Base-by-base conservation (phyloP, 176 grass and related monocot genomes). In the Hordeum marinum region DNA sequence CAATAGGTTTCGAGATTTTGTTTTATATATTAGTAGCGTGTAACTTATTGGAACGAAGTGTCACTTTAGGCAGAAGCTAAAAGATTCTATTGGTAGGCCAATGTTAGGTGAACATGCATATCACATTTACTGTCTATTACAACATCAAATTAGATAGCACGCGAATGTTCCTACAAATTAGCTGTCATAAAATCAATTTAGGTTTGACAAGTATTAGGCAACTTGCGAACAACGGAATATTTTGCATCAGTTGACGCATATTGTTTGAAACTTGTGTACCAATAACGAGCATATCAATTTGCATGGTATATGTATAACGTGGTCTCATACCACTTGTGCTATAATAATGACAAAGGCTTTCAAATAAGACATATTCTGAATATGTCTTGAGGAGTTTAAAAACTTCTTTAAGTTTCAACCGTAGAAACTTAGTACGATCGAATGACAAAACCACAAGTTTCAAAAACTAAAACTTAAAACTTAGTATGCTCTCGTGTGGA, bases 61-160 rank as follows among this genome's bases (percentile, higher is more conserved):
- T 31, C 79, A 68, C 31, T 57, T 69, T 20, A 58, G 48, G 34
- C 21, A 60, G 54, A 58, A 40, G 46, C 35, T 40, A 39, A 58
- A 12, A 23, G 57, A 39, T 70, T 82, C 65, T 25, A 82, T 82
- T 40, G n/a, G 35, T 70, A 9, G 48, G 55, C 8, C 76, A 61
- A 61, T 7, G 13, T 41, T 61, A 41, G 34, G 39, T 78, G 35
- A 61, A 62, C 76, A 25, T 72, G 69, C 39, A 26, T 72, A 26
- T 72, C 69, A 72, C 39, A 72, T 45, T 72, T 24, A 46, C 12
- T 46, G n/a, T 73, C 70, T 3, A 27, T 14, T 73, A 46, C 23
- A 73, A 73, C 25, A 73, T 73, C 69, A 72, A 72, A 45, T 72
- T 72, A 73, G 70, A 42, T 73, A 46, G 41, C 23, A 46, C 12